Evolutionary conservation across 768 basidiomycete species (phyloP).

Genomic region (Collybiopsis luxurians): DNA sequence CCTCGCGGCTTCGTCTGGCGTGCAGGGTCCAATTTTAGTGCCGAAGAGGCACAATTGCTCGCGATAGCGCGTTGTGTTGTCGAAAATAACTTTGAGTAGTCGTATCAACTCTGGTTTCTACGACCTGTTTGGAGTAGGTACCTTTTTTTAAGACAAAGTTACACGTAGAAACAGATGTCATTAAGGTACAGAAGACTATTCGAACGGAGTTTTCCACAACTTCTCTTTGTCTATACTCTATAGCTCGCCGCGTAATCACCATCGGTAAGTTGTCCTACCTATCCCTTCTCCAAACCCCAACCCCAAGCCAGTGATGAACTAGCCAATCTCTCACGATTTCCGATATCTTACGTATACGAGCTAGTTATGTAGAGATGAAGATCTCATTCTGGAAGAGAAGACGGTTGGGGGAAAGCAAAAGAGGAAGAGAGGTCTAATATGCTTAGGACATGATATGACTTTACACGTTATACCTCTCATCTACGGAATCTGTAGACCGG

Average conservation of each 20-base stretch:
- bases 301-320: slow-evolving; percentile 63
- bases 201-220: slow-evolving; percentile 55
- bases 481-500: too few species aligned
- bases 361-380: slow-evolving; percentile 1
- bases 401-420: background rate
- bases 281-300: background rate
- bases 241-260: slow-evolving; percentile 60
- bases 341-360: slow-evolving; percentile 55
- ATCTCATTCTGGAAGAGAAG: background rate
- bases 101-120: background rate
- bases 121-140: background rate
- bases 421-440: background rate
- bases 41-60: slow-evolving; percentile 64
- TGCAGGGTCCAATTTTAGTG: slow-evolving; percentile 58
- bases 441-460: too few species aligned
- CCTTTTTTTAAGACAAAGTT: slow-evolving; percentile 50
- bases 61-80: slow-evolving; percentile 61
- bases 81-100: slow-evolving; percentile 54
- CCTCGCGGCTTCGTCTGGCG: background rate
- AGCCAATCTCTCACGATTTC: slow-evolving; percentile 53
- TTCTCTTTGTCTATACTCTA: slow-evolving; percentile 54
- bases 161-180: slow-evolving; percentile 63
- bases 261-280: slow-evolving; percentile 36
- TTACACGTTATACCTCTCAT: too few species aligned
- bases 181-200: slow-evolving; percentile 63